A percentile compares a stretch with the other conserved stretches of the same genome.
Conservation (phyloP, 164 flowering plant species). For the Umbellularia californica region DNA sequence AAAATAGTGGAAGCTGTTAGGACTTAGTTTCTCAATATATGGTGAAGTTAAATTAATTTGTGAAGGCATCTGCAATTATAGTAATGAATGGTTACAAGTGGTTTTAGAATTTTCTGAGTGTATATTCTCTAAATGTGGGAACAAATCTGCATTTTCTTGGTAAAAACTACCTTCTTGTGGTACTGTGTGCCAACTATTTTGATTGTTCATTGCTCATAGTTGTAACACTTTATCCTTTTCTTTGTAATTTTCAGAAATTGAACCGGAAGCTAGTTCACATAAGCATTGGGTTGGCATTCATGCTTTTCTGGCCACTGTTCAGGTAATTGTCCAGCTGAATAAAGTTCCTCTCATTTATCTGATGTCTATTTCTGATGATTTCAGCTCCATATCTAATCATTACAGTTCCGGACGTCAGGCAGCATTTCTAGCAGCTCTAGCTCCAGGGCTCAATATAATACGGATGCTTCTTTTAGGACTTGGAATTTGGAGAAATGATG, state of each 20-base stretch:
- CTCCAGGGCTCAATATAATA: constrained; percentile 73
- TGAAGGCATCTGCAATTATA: too few species aligned
- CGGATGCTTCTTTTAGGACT: constrained; percentile 74
- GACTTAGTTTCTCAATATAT: neutral
- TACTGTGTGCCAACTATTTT: neutral
- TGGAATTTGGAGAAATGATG: constrained; percentile 80
- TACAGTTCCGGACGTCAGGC: constrained; percentile 59
- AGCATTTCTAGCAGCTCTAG: constrained; percentile 60
- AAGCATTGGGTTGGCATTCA: constrained; percentile 78
- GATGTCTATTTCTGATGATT: constrained; percentile 5
- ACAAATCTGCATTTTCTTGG: neutral
- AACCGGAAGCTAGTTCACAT: constrained; percentile 86
- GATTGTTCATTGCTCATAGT: neutral
- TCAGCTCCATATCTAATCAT: constrained; percentile 7
- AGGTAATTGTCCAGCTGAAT: constrained; percentile 43
- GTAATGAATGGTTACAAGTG: neutral
- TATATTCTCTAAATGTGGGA: neutral
- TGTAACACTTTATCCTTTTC: neutral
- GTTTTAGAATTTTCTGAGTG: neutral
- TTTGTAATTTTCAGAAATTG: constrained; percentile 40
- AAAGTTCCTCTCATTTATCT: neutral
- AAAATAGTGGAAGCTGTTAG: neutral
- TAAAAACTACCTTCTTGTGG: neutral
- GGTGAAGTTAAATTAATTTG: neutral
- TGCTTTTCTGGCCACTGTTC: constrained; percentile 97